Evolutionary conservation across 1,284 basidiomycete species (phyloP), one percentile per base, ranked within the genome.

Genomic region (Heterobasidion parviporum): DNA sequence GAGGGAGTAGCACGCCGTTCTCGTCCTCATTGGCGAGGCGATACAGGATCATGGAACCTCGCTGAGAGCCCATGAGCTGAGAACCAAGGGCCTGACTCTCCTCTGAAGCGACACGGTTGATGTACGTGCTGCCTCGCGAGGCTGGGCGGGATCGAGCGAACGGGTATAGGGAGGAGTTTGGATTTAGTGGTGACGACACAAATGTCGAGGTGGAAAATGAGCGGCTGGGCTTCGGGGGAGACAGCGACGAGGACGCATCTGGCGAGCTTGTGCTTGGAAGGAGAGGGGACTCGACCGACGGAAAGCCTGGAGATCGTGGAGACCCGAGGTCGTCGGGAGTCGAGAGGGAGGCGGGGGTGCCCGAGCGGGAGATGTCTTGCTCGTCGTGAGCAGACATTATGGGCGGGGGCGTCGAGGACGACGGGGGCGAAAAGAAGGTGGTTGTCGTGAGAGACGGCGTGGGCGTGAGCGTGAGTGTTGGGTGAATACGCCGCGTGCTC

Each of bases 41-140:
- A 66, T 87, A 87, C 53, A 87, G 74, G 44, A 87, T 72, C 84
- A 87, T 86, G 49, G 81, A 82, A 1, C 82, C 81, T 50, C 78
- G 68, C 35, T 69, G 68, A 36, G 65, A 62, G 54, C 62, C 54
- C 15, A 64, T 48, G 47, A 63, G 63, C 50, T 65, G 66, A 46
- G 65, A 63, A 8, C 69, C 60, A 47, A 78, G 70, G 0, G 70
- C 71, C 32, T 76, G 74, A 0, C 74, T 70, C 49, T 80, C 78
- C 50, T 80, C 79, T 6, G 79, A 78, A 15, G 74, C 68, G n/a
- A 78, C 60, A 26, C 76, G 73, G 45, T 67, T 68, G 55, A 76
- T 66, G 51, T 65, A 59, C 49, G 70, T 65, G 54, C 68, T 75
- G 18, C 68, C 70, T 44, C 67, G 66, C 59, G 68, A 64, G 53